Conservation (phyloP, 2,329 filamentous ascomycete genomes). For the Trichophyton verrucosum region DNA sequence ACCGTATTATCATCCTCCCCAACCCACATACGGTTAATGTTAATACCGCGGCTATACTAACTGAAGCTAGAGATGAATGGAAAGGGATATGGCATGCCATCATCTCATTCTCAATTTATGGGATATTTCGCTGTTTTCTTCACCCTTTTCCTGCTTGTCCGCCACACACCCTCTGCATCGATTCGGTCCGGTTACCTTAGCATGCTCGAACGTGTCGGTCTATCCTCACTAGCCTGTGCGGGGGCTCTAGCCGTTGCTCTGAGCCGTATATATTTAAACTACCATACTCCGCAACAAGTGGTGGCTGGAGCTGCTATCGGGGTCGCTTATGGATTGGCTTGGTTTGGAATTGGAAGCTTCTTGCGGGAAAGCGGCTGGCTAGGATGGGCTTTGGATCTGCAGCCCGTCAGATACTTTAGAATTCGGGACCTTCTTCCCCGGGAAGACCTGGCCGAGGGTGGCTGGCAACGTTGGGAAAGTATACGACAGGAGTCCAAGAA, state of each 20-base stretch:
- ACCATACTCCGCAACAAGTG: constrained; percentile 83
- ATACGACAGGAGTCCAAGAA: constrained; percentile 20
- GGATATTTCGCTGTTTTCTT: constrained; percentile 81
- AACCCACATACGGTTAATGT: too few species aligned
- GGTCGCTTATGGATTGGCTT: constrained; percentile 54
- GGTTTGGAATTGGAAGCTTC: constrained; percentile 63
- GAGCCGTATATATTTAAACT: constrained; percentile 81
- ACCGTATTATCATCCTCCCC: constrained; percentile 41
- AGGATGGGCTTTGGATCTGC: constrained; percentile 57
- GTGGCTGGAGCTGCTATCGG: constrained; percentile 66
- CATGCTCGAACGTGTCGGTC: constrained; percentile 44
- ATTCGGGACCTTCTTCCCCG: constrained; percentile 73
- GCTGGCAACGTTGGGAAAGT: constrained; percentile 84
- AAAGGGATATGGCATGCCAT: constrained; percentile 96
- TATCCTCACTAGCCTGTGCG: constrained; percentile 47
- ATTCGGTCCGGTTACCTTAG: constrained; percentile 28
- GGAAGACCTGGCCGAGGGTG: constrained; percentile 80
- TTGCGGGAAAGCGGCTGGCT: constrained; percentile 57
- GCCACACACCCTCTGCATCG: constrained; percentile 49
- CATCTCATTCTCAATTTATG: constrained; percentile 89
- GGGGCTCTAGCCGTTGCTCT: constrained; percentile 59
- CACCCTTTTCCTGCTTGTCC: constrained; percentile 68
- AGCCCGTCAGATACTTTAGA: constrained; percentile 53
- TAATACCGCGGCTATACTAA: too few species aligned
- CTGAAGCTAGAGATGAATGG: constrained; percentile 39